Conservation (phyloP, 768 basidiomycete genomes). For the Dacryopinax spathularia region DNA sequence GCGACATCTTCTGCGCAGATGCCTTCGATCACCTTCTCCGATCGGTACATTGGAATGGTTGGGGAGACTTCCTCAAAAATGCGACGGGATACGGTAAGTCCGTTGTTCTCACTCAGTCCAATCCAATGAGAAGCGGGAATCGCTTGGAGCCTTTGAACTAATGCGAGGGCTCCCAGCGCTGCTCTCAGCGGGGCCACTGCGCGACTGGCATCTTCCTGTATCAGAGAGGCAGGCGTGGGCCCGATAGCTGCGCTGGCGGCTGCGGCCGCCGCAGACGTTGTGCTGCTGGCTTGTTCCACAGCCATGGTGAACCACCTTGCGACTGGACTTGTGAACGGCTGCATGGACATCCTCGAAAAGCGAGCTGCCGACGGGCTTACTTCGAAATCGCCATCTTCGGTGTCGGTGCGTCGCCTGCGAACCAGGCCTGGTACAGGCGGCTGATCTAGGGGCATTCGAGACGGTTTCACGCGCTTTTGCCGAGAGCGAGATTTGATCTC, state of each 20-base stretch:
- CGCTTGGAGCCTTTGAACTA: constrained; percentile 58
- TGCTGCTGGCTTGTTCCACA: constrained; percentile 55
- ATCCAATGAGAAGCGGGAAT: constrained; percentile 52
- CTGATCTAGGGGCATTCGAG: constrained; percentile 82
- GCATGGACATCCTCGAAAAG: neutral
- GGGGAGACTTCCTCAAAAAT: constrained; percentile 64
- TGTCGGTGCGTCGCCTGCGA: constrained; percentile 54
- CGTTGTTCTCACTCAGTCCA: constrained; percentile 53
- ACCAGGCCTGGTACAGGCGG: constrained; percentile 67
- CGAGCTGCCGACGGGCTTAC: constrained; percentile 19
- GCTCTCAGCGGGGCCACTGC: constrained; percentile 63
- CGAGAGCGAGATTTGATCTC: constrained; percentile 74
- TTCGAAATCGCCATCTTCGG: constrained; percentile 38
- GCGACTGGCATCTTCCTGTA: constrained; percentile 20
- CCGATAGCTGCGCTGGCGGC: constrained; percentile 46
- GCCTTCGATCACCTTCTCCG: constrained; percentile 83
- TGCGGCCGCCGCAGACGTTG: constrained; percentile 65
- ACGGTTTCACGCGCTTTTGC: constrained; percentile 74
- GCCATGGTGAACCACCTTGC: constrained; percentile 59
- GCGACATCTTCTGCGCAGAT: constrained; percentile 85
- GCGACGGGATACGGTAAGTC: constrained; percentile 59
- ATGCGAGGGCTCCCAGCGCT: constrained; percentile 67
- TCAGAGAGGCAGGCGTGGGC: neutral
- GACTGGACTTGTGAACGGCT: constrained; percentile 47
- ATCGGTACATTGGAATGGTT: constrained; percentile 69